These are phyloP conservation scores for Flaveria robusta DNA, from an alignment of 129 eudicot genomes.

Conservation along the genomic window DNA sequence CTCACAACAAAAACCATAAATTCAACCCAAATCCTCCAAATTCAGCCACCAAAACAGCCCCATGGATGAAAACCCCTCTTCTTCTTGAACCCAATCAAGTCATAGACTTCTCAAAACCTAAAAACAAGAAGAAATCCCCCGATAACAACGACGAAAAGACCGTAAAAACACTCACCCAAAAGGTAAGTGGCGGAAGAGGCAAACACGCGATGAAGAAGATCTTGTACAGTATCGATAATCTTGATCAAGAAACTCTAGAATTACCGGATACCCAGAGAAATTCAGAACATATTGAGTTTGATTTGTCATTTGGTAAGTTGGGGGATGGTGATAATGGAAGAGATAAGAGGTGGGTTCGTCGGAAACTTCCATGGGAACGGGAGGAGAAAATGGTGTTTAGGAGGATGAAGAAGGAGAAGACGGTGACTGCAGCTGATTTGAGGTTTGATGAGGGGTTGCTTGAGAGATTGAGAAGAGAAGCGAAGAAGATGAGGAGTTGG, in stretches of 20 bases:
- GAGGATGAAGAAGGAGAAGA: conserved; percentile 63
- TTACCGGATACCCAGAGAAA: conserved; percentile 35
- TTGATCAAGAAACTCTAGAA: conserved; percentile 41
- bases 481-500: conserved; percentile 74
- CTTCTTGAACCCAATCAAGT: conserved; percentile 68
- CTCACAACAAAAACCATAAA: conserved; percentile 16
- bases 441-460: conserved; percentile 64
- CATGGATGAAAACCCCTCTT: conserved; percentile 89
- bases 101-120: conserved; percentile 46
- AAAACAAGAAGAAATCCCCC: conserved; percentile 32
- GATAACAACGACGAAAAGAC: conserved; percentile 23
- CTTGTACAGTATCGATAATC: conserved; percentile 61
- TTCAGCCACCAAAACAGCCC: conserved; percentile 61
- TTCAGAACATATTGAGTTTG: conserved; percentile 38
- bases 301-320: conserved; percentile 44
- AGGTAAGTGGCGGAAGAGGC: conserved; percentile 76
- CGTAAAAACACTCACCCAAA: conserved; percentile 48
- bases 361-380: conserved; percentile 83
- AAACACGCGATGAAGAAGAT: conserved; percentile 75
- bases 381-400: conserved; percentile 51
- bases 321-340: conserved; percentile 31
- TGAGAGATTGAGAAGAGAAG: conserved; percentile 76
- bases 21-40: conserved; percentile 26
- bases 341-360: conserved; percentile 34
- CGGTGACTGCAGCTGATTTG: conserved; percentile 63